Evolutionary conservation across 2,329 filamentous ascomycete genomes (phyloP), one percentile per base, ranked within the genome.

Genomic region (Dactylonectria estremocensis): DNA sequence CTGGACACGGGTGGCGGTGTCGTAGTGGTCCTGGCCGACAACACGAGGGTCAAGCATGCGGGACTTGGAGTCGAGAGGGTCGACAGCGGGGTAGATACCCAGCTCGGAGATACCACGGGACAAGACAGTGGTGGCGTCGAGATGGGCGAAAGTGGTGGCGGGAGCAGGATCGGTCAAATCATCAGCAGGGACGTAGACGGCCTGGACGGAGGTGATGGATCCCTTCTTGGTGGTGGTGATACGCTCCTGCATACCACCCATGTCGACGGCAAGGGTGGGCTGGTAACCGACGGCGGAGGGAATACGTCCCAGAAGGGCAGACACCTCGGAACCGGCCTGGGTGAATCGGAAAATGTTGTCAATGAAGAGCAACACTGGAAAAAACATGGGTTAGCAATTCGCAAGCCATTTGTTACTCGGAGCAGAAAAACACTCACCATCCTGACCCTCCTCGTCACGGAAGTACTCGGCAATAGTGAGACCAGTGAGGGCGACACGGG

Each of bases 341-440:
- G 95, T 98, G 91, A 98, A 98, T 82, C 96, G 93, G 94, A 98
- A 98, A 88, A 99, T 98, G 91, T 99, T 99, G 93, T 99, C 96
- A 85, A 98, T 98, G 90, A 98, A 98, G 85, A 98, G 95, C 83
- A 98, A 90, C 90, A 98, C 94, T 93, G 67, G 37, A 10, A 14
- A 10, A 14, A 48, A 8, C 40, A n/a, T 4, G 16, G 11, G 58
- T 72, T 56, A 70, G 66, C 33, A 5, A 31, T 50, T 20, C 33
- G 63, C 45, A 10, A 37, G 16, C 13, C 13, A 6, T n/a, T 37
- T 18, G 5, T 6, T 11, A 11, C 28, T 54, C 6, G 31, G 16
- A 5, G 7, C 56, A 24, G 6, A 22, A 49, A 33, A 57, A 64
- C 74, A 79, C 90, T 81, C 82, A 93, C 91, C 92, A 87, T 98